These are phyloP conservation scores for Starmerella scarabaei DNA, from an alignment of 805 yeast species.

Conservation along the genomic window DNA sequence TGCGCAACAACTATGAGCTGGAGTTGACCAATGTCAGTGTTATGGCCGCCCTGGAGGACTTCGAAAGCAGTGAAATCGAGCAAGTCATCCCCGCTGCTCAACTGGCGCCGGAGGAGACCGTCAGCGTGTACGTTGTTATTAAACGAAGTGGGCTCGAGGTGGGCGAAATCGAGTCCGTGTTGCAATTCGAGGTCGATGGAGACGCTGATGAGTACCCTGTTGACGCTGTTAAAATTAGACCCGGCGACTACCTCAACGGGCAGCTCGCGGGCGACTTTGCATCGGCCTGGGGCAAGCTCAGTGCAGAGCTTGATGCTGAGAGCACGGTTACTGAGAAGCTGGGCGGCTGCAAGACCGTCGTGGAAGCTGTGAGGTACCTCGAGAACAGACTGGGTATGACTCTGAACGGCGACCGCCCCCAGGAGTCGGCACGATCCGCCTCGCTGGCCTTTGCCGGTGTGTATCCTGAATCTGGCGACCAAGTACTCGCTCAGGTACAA, in stretches of 20 bases:
- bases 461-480: conserved; percentile 29
- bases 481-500: conserved; percentile 32
- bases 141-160: conserved; percentile 38
- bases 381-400: conserved; percentile 43
- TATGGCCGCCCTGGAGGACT: conserved; percentile 35
- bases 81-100: conserved; percentile 53
- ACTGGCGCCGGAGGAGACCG: conserved; percentile 57
- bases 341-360: conserved; percentile 34
- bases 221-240: conserved; percentile 57
- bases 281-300: conserved; percentile 1
- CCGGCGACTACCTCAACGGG: conserved; percentile 74
- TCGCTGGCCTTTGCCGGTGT: conserved; percentile 64
- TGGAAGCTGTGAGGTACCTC: conserved; percentile 46
- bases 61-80: conserved; percentile 45
- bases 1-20: conserved; percentile 74
- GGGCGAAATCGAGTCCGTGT: conserved; percentile 46
- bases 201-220: conserved; percentile 88
- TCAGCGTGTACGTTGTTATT: conserved; percentile 67
- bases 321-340: conserved; percentile 55
- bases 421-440: conserved; percentile 42
- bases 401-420: conserved; percentile 60
- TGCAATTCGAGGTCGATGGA: conserved; percentile 71
- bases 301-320: conserved; percentile 43
- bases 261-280: conserved; percentile 25
- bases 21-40: conserved; percentile 63